Evolutionary conservation across 305 asterid species (phyloP), one percentile per base, ranked within the genome.

Genomic region (Stenogyne calaminthoides): DNA sequence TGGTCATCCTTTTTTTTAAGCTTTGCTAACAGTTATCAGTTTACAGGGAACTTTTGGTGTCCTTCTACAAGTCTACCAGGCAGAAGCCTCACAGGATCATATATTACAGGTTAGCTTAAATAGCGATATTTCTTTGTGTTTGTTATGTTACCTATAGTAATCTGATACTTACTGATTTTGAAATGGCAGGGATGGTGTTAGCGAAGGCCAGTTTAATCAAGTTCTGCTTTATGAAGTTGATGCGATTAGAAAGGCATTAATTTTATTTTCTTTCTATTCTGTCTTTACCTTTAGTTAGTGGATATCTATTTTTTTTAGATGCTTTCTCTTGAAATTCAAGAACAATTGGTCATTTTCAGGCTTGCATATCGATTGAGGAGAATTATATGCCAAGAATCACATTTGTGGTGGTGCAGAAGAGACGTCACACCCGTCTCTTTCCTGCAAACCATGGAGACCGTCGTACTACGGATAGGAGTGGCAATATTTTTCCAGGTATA

Each of bases 341-440:
- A 15, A 20, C 22, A 15, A 27, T 29, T 63, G 7, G 51, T 14
- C 22, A 59, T 78, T 36, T 76, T 68, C 82, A 94, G 99, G 99
- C 99, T 0, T 94, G 99, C 29, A 7, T 0, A 18, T 87, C 98
- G 0, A 22, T 94, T 11, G 83, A 94, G 71, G 83, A 47, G 7
- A 8, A 14, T 10, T 94, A 92, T 67, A 9, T 78, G 69, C 99
- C 99, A 0, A 77, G 54, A 11, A 78, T 92, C 2, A 94, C 99
- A n/a, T 92, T 94, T 61, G 79, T 94, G 3, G 99, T 94, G 25
- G 99, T 91, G 69, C 99, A 91, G 73, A 94, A 94, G 89, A 86
- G 98, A 60, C 99, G 91, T 59, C 97, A 94, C 49, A 91, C 99
- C 0, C 97, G 99, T 0, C 84, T 94, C n/a, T 94, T 94, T 64